Evolutionary conservation across 116 monocot genomes (phyloP), one percentile per base, ranked within the genome.

Genomic region (Iris pallida): DNA sequence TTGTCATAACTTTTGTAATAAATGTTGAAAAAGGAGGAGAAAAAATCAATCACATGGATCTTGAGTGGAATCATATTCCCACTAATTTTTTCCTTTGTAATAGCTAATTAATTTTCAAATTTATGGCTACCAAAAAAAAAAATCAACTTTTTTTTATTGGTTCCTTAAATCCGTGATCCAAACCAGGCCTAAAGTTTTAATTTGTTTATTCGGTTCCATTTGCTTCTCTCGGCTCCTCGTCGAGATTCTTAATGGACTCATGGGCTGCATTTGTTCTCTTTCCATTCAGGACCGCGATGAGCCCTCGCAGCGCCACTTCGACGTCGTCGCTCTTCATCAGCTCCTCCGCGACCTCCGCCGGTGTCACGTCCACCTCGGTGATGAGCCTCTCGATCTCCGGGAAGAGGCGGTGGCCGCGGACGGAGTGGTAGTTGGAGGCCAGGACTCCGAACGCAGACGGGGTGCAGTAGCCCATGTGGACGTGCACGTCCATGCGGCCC

Each of bases 401-500:
- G 14, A 47, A 76, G 10, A 72, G 52, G 7, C 9, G 55, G 57
- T 78, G 80, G n/a, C 66, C 41, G 1, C 76, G 78, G 15, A 78
- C 30, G 11, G 12, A 53, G n/a, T 78, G 78, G 68, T 86, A 86
- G 76, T 90, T 86, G 4, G 57, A 57, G 1, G 58, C 73, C 78
- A 86, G 61, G 4, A 57, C 20, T 30, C 49, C 62, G 75, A 83
- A 86, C 8, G 58, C 70, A 0, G 42, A 7, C 4, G 81, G 71
- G 8, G 47, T 57, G 68, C 90, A 90, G 59, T 78, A 86, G 19
- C 80, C 54, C 80, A 90, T 78, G 78, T 80, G 78, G 53, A 90
- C 52, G 78, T 90, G 90, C 80, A 80, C 70, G 61, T 90, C 90
- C 86, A 90, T 86, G 18, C 90, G 19, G 8, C 90, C 90, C 4